Conservation (phyloP, 257 asterid genomes). For the Misopates orontium region DNA sequence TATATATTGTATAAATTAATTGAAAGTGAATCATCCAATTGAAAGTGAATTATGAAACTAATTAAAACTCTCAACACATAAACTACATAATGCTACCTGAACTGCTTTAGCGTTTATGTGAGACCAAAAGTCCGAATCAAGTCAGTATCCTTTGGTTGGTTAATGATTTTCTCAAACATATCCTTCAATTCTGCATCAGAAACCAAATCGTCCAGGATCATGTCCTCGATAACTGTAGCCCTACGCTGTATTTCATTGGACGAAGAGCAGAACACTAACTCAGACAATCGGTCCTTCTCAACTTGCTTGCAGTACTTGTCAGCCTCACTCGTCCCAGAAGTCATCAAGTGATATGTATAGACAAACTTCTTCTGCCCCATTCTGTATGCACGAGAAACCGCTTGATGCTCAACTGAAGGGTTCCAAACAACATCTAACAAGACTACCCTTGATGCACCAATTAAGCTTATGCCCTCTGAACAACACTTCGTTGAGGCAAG, state of each 20-base stretch:
- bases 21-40: too few species aligned
- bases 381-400: constrained; percentile 20
- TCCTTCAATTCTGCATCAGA: constrained; percentile 10
- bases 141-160: constrained; percentile 25
- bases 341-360: not conserved
- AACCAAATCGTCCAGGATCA: constrained; percentile 21
- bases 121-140: constrained; percentile 16
- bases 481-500: constrained; percentile 23
- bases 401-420: constrained; percentile 17
- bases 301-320: too few species aligned
- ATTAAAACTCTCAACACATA: too few species aligned
- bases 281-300: too few species aligned
- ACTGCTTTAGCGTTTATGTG: not conserved
- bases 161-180: constrained; percentile 15
- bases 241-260: too few species aligned
- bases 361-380: constrained; percentile 17
- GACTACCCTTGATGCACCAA: constrained; percentile 12
- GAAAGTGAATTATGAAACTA: too few species aligned
- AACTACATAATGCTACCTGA: too few species aligned
- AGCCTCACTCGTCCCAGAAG: too few species aligned
- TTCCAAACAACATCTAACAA: constrained; percentile 23
- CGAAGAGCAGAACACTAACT: too few species aligned
- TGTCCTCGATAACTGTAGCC: constrained; percentile 1
- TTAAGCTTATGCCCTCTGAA: constrained; percentile 11
- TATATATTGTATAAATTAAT: too few species aligned